Base-by-base conservation (phyloP, 768 basidiomycete species). In the Pleurotus tuoliensis region DNA sequence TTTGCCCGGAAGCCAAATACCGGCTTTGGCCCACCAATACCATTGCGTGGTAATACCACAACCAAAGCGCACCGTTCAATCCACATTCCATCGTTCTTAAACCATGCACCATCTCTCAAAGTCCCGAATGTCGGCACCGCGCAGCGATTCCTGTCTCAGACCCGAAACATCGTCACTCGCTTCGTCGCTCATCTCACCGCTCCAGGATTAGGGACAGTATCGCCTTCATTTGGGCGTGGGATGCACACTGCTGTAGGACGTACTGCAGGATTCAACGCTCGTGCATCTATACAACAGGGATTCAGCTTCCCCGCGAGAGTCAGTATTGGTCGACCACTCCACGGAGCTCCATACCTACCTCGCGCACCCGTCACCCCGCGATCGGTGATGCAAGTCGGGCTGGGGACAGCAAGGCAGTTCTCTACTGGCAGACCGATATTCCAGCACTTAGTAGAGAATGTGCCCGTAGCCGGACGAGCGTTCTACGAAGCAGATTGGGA, bases 391-490 rank as follows among this genome's bases (percentile, higher is more conserved):
- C 86, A 90, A 59, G 80, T 94, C 18, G 92, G 92, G 4, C 75
- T 94, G 2, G 88, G 89, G 38, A 80, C 82, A 0, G 88, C 86
- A 0, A 76, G 92, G 38, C 89, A 84, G 63, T 94, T 94, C 68
- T 84, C 84, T 20, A 81, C 84, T 2, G 79, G 77, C 9, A 82
- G 87, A 2, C 87, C 88, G 3, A 78, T 92, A 44, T 92, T 93
- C 75, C 85, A 91, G 67, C 85, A 88, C 66, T 68, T 94, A 41
- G 83, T 83, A 2, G 82, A 92, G 66, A 92, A 92, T 63, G 84
- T 90, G 0, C 92, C 92, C 5, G 71, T 94, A n/a, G 78, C 83
- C 1, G 81, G 80, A 7, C 81, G 92, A 24, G 86, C 92, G 2
- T 73, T 92, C 43, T 84, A 83, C 66, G 87, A 92, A 66, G 84